These are phyloP conservation scores for Talaromyces verruculosus DNA, from an alignment of 2,329 filamentous ascomycete species.

Conservation along the genomic window DNA sequence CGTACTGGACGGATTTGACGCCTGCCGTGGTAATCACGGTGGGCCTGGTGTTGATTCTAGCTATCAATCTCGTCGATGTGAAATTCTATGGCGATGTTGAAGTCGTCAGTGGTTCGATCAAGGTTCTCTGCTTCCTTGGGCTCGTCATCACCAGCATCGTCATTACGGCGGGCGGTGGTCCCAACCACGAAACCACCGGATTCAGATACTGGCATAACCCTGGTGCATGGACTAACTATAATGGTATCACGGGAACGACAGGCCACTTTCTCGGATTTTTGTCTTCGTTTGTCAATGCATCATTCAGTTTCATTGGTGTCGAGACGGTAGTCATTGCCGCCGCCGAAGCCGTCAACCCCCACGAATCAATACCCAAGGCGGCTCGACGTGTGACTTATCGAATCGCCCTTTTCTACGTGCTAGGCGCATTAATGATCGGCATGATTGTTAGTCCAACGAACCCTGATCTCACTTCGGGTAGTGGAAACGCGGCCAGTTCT, in stretches of 20 bases:
- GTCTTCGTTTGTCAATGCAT: conserved; percentile 43
- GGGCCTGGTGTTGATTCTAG: conserved; percentile 32
- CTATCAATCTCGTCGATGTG: conserved; percentile 35
- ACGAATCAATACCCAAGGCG: conserved; percentile 43
- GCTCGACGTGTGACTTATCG: conserved; percentile 43
- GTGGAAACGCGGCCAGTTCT: conserved; percentile 34
- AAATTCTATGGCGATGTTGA: conserved; percentile 37
- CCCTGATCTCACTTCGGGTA: conserved; percentile 27
- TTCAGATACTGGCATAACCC: conserved; percentile 40
- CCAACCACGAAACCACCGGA: conserved; percentile 33
- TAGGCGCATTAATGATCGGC: conserved; percentile 25
- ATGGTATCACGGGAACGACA: conserved; percentile 32
- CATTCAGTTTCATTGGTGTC: conserved; percentile 45
- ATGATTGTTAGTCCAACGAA: conserved; percentile 28
- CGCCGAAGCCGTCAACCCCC: conserved; percentile 42
- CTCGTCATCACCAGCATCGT: conserved; percentile 28
- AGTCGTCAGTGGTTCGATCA: conserved; percentile 34
- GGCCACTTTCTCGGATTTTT: conserved; percentile 40
- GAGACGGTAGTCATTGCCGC: conserved; percentile 44
- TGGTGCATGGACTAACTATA: conserved; percentile 35
- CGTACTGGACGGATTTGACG: conserved; percentile 69
- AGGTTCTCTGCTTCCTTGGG: conserved; percentile 30
- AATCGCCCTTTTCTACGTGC: conserved; percentile 40
- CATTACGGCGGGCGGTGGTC: conserved; percentile 36
- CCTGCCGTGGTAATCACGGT: conserved; percentile 69